Percentiles rank a stretch among this genome's conserved stretches.
These are phyloP conservation scores for Leishmania turanica DNA, from an alignment of 208 protist species.

Conservation along the genomic window DNA sequence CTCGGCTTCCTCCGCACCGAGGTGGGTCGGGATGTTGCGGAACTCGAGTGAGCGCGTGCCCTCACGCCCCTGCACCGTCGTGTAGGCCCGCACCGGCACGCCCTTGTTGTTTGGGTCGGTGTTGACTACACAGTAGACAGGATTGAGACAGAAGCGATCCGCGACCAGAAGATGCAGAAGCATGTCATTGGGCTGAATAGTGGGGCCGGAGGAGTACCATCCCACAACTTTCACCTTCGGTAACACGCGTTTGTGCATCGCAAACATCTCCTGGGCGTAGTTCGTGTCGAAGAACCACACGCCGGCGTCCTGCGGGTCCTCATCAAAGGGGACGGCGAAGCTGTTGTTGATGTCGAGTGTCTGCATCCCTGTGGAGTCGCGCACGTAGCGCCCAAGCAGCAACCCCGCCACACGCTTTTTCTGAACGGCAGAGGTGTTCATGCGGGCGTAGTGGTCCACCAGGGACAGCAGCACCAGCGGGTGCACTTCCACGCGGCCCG, in stretches of 20 bases:
- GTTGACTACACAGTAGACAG: slow-evolving; percentile 93
- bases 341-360: slow-evolving; percentile 96
- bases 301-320: slow-evolving; percentile 95
- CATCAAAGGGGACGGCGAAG: slow-evolving; percentile 99
- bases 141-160: slow-evolving; percentile 91
- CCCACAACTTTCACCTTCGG: slow-evolving; percentile 98
- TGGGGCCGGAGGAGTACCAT: slow-evolving; percentile 99
- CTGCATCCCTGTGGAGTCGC: slow-evolving; percentile 48
- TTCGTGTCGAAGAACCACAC: slow-evolving; percentile 99
- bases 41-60: slow-evolving; percentile 85
- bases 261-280: slow-evolving; percentile 97
- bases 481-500: slow-evolving; percentile 96
- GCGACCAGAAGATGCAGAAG: slow-evolving; percentile 97
- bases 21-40: slow-evolving; percentile 91
- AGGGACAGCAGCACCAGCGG: slow-evolving; percentile 98
- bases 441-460: slow-evolving; percentile 99
- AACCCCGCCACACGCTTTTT: slow-evolving; percentile 98
- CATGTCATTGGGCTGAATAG: slow-evolving; percentile 96
- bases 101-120: slow-evolving; percentile 90
- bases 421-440: slow-evolving; percentile 88
- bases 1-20: slow-evolving; percentile 98
- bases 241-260: slow-evolving; percentile 99
- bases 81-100: slow-evolving; percentile 90
- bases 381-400: slow-evolving; percentile 93
- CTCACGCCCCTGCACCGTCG: slow-evolving; percentile 83